These are phyloP conservation scores for Diaporthe citriasiana DNA, from an alignment of 2,329 filamentous ascomycete genomes.

Conservation along the genomic window DNA sequence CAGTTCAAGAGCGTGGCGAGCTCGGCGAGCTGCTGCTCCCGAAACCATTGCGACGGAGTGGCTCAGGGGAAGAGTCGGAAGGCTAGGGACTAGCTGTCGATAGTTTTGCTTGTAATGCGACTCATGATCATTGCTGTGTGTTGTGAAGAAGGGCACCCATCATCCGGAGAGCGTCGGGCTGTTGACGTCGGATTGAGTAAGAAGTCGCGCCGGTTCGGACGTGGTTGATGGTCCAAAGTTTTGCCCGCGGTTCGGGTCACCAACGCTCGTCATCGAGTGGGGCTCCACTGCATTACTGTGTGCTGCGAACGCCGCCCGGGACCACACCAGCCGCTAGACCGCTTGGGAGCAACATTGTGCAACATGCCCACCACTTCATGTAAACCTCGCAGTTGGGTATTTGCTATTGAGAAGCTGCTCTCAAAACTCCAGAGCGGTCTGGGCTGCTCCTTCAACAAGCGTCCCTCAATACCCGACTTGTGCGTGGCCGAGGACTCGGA, in stretches of 20 bases:
- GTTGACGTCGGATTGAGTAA: conserved; percentile 21
- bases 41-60: conserved; percentile 59
- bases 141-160: conserved; percentile 9
- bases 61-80: not conserved
- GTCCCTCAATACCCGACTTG: not conserved
- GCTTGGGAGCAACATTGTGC: not conserved
- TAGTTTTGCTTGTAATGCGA: conserved; percentile 17
- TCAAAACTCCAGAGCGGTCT: not conserved
- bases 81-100: conserved; percentile 34
- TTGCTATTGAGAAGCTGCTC: not conserved
- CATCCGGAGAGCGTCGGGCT: not conserved
- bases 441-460: too few species aligned
- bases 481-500: not conserved
- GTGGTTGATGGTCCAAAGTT: conserved; percentile 32
- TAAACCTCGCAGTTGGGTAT: not conserved
- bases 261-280: conserved; percentile 35
- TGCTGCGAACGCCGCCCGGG: not conserved
- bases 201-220: conserved; percentile 16
- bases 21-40: conserved; percentile 61
- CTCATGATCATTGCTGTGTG: conserved; percentile 39
- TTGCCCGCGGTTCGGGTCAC: conserved; percentile 29
- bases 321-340: not conserved
- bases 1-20: conserved; percentile 51
- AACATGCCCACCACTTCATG: not conserved
- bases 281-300: not conserved